phyloP scores from a whole-genome alignment of 768 basidiomycete species.

The Pholiota conissans region DNA sequence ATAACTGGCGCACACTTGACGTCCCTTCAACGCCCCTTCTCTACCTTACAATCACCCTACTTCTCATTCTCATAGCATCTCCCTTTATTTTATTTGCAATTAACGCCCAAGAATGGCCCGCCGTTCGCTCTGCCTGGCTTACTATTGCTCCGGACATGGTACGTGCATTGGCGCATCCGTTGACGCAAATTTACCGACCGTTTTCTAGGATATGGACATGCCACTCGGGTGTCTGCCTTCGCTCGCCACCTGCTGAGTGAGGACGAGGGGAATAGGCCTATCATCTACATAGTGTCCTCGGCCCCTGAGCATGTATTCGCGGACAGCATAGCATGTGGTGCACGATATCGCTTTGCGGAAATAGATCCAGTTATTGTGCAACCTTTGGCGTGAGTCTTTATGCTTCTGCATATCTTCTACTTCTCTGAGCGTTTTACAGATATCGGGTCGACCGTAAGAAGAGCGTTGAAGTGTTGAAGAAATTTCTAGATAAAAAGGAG shows the following conservation, averaged over 20 bases:
- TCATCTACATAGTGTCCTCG: conserved; percentile 68
- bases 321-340: conserved; percentile 61
- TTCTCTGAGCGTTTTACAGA: conserved; percentile 30
- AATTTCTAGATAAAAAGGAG: conserved; percentile 59
- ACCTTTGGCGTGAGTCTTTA: conserved; percentile 64
- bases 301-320: conserved; percentile 73
- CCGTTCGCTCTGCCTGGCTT: conserved; percentile 45
- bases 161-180: not conserved
- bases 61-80: not conserved
- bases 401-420: not conserved
- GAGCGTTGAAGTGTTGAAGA: conserved; percentile 61
- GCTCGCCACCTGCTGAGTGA: conserved; percentile 57
- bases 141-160: conserved; percentile 81
- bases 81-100: not conserved
- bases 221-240: conserved; percentile 79
- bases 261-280: conserved; percentile 33
- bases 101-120: not conserved
- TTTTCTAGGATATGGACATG: conserved; percentile 75
- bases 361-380: conserved; percentile 83
- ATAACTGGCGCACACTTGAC: not conserved
- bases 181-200: not conserved
- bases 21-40: not conserved
- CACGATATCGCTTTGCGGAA: conserved; percentile 65
- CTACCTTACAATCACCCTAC: not conserved
- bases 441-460: conserved; percentile 73